Evolutionary conservation across 768 basidiomycete species (phyloP), one percentile per base, ranked within the genome.

Genomic region (Dioszegia hungarica): DNA sequence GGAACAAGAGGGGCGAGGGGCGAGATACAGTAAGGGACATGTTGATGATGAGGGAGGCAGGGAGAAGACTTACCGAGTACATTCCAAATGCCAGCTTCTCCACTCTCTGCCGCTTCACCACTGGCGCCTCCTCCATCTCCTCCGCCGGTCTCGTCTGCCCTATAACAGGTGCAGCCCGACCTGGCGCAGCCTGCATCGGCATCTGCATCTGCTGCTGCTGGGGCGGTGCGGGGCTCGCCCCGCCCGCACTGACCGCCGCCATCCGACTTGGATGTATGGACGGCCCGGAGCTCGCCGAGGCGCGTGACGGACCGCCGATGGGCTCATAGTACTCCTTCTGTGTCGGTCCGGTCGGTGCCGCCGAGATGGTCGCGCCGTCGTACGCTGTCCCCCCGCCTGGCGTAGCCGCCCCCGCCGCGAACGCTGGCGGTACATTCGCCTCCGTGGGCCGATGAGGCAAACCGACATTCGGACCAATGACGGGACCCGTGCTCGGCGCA

Each of bases 101-200:
- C 14, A 94, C 84, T 54, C 84, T 85, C 67, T 90, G 88, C 51
- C 91, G 81, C 77, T 99, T 99, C 45, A 92, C 62, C n/a, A 60
- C 85, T 5, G 89, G 86, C 8, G 73, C 25, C n/a, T 46, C 72
- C 10, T 60, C 77, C 15, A 75, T 72, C 19, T 88, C 62, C 6
- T 73, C 70, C 15, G 57, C 59, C 84, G 58, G 84, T 81, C 59
- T 59, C 3, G 57, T 84, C 77, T 85, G 84, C 37, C 90, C 90
- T 25, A 83, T 79, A 59, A 65, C 52, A 9, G 55, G 65, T 5
- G 61, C 36, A 3, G 65, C 57, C 34, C 67, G 61, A 3, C 48
- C 49, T 31, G 45, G 56, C 20, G 54, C 28, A 22, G 56, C 36
- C 31, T 45, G 19, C 25, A 8, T 33, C 34, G 40, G 53, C n/a